Evolutionary conservation across 1,284 basidiomycete species (phyloP), one percentile per base, ranked within the genome.

Genomic region (Violaceomyces palustris): DNA sequence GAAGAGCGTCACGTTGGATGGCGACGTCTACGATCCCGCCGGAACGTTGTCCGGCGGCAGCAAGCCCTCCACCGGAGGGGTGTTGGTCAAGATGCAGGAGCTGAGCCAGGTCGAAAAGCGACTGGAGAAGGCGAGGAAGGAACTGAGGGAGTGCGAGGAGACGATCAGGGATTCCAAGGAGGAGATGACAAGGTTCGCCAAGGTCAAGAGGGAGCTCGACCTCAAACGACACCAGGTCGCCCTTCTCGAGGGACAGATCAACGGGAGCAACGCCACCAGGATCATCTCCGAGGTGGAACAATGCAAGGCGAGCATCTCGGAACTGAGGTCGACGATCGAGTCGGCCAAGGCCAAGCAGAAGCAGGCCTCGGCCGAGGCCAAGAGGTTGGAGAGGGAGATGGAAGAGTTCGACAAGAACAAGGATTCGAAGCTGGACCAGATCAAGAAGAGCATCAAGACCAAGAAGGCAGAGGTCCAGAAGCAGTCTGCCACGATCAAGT

Each of bases 391-490:
- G 75, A 85, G 85, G 68, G 94, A 99, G 73, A 97, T 98, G 90
- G 83, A 83, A 42, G 94, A 98, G 78, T 96, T 98, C 77, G 92
- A 94, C 78, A 85, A 90, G 74, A 92, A 99, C 78, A 94, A 96
- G 74, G 93, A 96, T 45, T 88, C 88, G 35, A 98, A 98, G 77
- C 86, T 92, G 43, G 87, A 87, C 30, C 86, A 97, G 74, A 82
- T 98, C 63, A 69, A 88, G 86, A 80, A 80, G 18, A 82, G 84
- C 48, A 89, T 96, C 54, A 79, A 79, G 12, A 83, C 82, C 68
- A 85, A 88, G 74, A 94, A 93, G 75, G 78, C 82, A 14, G 82
- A 81, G 6, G 77, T 93, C 9, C 84, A 86, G 68, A 88, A 89
- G 75, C 84, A 90, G 70, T 79, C 83, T 1, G 82, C 85, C 1